These are phyloP conservation scores for Umbelopsis vinacea DNA, from an alignment of 192 early-diverging fungal species.

Conservation along the genomic window DNA sequence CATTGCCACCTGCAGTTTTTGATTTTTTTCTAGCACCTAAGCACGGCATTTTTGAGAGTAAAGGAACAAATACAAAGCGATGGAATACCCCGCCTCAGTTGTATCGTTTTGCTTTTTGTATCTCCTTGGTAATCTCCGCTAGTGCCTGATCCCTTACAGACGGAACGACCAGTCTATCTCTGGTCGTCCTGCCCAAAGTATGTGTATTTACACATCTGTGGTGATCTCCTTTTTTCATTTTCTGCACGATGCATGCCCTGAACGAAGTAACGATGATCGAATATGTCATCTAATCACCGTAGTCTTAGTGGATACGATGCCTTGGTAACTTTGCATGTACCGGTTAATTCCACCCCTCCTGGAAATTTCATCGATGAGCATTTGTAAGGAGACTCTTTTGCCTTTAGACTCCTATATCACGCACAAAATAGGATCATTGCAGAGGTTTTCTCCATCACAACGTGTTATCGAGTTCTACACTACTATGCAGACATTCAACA, in stretches of 20 bases:
- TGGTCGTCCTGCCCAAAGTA: no score
- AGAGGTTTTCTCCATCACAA: not conserved
- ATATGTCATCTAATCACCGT: not conserved
- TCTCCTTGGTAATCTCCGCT: conserved; percentile 9
- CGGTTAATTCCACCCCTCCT: no score
- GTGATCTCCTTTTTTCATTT: no score
- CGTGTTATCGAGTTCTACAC: not conserved
- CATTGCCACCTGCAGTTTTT: not conserved
- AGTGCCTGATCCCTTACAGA: conserved; percentile 22
- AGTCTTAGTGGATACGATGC: not conserved
- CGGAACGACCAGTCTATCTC: not conserved
- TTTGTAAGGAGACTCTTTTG: not conserved
- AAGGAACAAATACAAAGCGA: conserved; percentile 4
- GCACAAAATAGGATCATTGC: not conserved
- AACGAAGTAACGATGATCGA: not conserved
- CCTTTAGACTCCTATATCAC: not conserved
- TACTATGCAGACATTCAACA: not conserved
- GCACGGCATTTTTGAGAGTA: conserved; percentile 18
- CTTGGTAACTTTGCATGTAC: not conserved
- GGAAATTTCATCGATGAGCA: no score
- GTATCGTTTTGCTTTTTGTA: not conserved
- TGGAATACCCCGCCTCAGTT: not conserved
- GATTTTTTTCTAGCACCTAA: conserved; percentile 18
- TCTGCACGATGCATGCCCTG: no score
- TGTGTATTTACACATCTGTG: no score